These are phyloP conservation scores for Phlebopus sp. DNA, from an alignment of 1,284 basidiomycete species.

Conservation along the genomic window DNA sequence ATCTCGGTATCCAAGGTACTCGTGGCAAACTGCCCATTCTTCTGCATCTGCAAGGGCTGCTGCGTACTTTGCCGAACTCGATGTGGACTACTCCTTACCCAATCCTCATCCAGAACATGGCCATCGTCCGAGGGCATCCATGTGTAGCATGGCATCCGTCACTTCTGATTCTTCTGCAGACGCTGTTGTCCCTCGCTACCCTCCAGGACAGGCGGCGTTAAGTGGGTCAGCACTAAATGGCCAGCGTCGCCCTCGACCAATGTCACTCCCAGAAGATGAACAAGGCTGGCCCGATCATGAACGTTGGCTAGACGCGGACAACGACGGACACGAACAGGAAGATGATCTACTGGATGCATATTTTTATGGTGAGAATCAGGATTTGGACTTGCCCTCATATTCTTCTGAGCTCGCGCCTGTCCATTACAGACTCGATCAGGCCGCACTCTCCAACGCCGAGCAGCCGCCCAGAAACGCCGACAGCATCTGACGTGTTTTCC, in stretches of 20 bases:
- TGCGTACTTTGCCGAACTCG: constrained; percentile 38
- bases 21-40: constrained; percentile 24
- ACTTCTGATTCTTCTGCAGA: constrained; percentile 56
- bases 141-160: constrained; percentile 58
- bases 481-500: constrained; percentile 4
- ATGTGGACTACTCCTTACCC: constrained; percentile 42
- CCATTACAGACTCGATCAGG: constrained; percentile 37
- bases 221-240: not conserved
- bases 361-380: constrained; percentile 40
- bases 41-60: constrained; percentile 16
- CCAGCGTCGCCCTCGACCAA: constrained; percentile 10
- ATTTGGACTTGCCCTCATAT: not conserved
- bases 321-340: constrained; percentile 41
- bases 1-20: constrained; percentile 20
- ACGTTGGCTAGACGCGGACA: constrained; percentile 25
- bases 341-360: constrained; percentile 48
- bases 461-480: constrained; percentile 22
- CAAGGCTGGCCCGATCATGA: constrained; percentile 8
- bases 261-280: constrained; percentile 16
- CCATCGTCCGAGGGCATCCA: constrained; percentile 42
- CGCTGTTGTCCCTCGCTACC: constrained; percentile 45
- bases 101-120: constrained; percentile 32
- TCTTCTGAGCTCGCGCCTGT: constrained; percentile 2
- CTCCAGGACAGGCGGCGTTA: constrained; percentile 10
- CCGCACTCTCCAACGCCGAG: constrained; percentile 24